Percentiles rank a stretch among this genome's conserved stretches.
Evolutionary conservation across 2,329 filamentous ascomycete genomes (phyloP).

Genomic region (Karstenula rhodostoma): DNA sequence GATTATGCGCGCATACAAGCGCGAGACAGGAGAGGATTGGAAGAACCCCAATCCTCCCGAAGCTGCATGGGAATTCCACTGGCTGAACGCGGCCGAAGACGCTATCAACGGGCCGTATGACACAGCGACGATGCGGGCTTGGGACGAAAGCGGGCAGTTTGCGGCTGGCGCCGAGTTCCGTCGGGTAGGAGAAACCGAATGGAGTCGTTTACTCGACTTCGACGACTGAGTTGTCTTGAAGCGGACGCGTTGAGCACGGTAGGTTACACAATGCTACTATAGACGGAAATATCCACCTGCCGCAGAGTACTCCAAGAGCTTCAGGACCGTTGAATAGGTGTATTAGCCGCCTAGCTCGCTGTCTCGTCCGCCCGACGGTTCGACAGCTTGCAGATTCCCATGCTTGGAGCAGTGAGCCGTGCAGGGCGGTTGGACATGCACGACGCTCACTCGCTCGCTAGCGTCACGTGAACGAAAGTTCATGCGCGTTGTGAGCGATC

Average conservation of each 20-base stretch:
- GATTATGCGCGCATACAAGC: constrained; percentile 81
- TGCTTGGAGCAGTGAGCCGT: not conserved
- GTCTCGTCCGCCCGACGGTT: not conserved
- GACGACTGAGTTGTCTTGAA: constrained; percentile 26
- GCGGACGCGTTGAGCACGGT: not conserved
- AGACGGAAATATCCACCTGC: not conserved
- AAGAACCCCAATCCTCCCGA: constrained; percentile 58
- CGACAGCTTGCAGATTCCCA: not conserved
- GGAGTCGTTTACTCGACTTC: constrained; percentile 53
- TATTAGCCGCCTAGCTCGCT: not conserved
- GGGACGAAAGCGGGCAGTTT: constrained; percentile 93
- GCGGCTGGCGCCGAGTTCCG: constrained; percentile 77
- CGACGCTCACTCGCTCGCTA: constrained; percentile 21
- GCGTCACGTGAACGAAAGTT: constrained; percentile 39
- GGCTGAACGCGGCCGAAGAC: constrained; percentile 86
- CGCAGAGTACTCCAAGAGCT: not conserved
- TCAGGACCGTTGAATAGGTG: not conserved
- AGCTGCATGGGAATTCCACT: constrained; percentile 86
- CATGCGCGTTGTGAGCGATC: constrained; percentile 37
- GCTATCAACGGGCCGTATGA: constrained; percentile 89
- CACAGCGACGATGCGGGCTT: constrained; percentile 82
- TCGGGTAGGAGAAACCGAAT: constrained; percentile 52
- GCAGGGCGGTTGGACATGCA: constrained; percentile 16
- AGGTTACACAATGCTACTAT: constrained; percentile 9
- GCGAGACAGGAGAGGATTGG: constrained; percentile 91